Base-by-base conservation (phyloP, 176 grass and related monocot genomes). In the Triticum urartu region DNA sequence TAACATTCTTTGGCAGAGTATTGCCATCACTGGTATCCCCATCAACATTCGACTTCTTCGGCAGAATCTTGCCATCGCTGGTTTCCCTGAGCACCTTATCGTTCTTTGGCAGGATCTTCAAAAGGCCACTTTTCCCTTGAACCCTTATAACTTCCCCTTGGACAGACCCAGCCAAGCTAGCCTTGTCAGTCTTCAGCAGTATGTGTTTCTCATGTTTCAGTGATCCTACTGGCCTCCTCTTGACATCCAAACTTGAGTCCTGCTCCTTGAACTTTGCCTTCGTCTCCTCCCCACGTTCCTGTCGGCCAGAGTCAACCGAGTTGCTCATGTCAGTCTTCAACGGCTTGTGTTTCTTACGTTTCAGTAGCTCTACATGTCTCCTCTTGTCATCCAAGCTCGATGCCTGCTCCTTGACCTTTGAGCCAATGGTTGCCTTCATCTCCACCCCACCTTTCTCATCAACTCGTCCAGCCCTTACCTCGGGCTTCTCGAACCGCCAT, bases 111-210 rank as follows among this genome's bases (percentile, higher is more conserved):
- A 78, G 66, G 67, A 92, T 81, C 82, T 64, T 93, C 21, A 93
- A 79, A 86, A 93, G 66, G 24, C 91, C 91, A 38, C 79, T 81
- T 88, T 83, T 93, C 33, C 88, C 91, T 86, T 93, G 91, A 45
- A 93, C 48, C 62, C 39, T 82, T 75, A 88, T 77, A 85, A 43
- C 65, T 73, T 83, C 85, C 13, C 33, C 56, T 56, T 28, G 38
- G 6, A 43, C 39, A 68, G 65, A 48, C 36, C 14, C 43, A 30
- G 52, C 47, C 14, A 8, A 63, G 66, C 20, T 69, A 65, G 20
- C 54, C 40, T 73, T 75, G 11, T 85, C 58, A 36, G 75, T 42
- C 77, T 85, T 89, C 32, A 86, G 39, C 6, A 17, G 54, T 6
- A 3, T 48, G 4, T 30, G 45, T 21, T 84, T 89, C 62, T 50